Base-by-base conservation (phyloP, 257 asterid genomes). In the Vinca minor region DNA sequence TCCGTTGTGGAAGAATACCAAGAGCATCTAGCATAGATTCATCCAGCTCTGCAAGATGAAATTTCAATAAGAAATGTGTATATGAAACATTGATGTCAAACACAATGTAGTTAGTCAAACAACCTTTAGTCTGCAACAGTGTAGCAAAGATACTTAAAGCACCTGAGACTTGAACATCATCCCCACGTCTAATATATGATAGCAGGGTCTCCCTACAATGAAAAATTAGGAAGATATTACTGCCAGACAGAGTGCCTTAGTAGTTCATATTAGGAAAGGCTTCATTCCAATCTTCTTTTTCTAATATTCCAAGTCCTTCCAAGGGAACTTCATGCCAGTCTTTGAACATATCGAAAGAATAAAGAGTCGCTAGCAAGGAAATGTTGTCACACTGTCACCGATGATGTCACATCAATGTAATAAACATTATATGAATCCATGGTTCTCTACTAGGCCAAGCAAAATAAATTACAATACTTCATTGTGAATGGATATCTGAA, bases 1-100 rank as follows among this genome's bases (percentile, higher is more conserved):
- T 93, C 64, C 97, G 82, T 71, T 89, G 96, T 52, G 97, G 98
- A 69, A 93, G 96, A 76, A 93, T 85, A 65, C 98, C 98, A 74
- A 92, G 91, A 72, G 97, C 97, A 70, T 92, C 98, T 70, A 89
- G 88, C 81, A 85, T 92, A 48, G 95, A 83, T 76, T 92, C 98
- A 66, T 92, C 95, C 78, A 92, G 78, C 80, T 92, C 98, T 92
- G 88, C 75, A 80, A 59, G 55, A 66, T 66, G 44, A 57, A 41
- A 56, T 59, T 64, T 61, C 56, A 28, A 26, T 77, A 64, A 75
- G 73, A 60, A 38, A 62, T 58, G 52, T 42, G 69, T 61, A 42
- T 36, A 58, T 14, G 15, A 69, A 64, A 73, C 66, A 75, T 61
- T 72, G 69, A 73, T 49, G 13, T 52, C 65, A 59, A 36, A 72